phyloP scores from a whole-genome alignment of 352 stramenopile species.

The Globisporangium nunn region DNA sequence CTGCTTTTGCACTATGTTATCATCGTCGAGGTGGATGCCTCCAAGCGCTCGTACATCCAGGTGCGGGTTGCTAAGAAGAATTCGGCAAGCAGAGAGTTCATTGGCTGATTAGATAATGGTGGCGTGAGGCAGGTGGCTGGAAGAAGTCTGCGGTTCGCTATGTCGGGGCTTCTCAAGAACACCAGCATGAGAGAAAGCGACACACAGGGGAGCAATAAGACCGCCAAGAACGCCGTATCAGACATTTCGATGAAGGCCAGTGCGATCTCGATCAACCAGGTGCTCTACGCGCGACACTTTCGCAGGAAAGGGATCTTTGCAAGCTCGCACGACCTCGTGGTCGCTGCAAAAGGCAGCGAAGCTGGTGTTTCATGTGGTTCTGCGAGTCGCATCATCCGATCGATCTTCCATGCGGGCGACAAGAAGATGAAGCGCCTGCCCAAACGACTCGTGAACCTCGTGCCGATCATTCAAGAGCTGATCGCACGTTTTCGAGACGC shows the following conservation, averaged over 20 bases:
- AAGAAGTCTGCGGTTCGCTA: constrained; percentile 36
- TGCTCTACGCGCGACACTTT: constrained; percentile 51
- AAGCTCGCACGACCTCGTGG: constrained; percentile 25
- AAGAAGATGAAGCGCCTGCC: constrained; percentile 30
- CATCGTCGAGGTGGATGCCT: constrained; percentile 28
- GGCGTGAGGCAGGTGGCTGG: constrained; percentile 26
- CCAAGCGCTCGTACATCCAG: constrained; percentile 43
- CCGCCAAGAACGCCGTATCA: background rate
- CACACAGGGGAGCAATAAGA: background rate
- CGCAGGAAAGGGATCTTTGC: constrained; percentile 28
- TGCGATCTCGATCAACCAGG: constrained; percentile 47
- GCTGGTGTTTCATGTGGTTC: constrained; percentile 23
- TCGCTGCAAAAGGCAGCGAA: constrained; percentile 26
- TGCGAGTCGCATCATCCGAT: constrained; percentile 32
- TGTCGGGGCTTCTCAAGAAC: background rate
- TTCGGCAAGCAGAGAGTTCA: background rate
- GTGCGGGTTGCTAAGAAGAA: constrained; percentile 11
- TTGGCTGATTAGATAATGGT: background rate
- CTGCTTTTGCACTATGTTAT: constrained; percentile 61
- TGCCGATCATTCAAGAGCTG: constrained; percentile 49
- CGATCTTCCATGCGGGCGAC: constrained; percentile 28
- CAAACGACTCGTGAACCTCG: constrained; percentile 49
- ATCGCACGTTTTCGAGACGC: constrained; percentile 28
- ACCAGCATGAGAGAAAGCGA: background rate
- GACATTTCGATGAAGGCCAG: background rate